Evolutionary conservation across 139 green algal genomes (phyloP).

Genomic region (Micractinium conductrix): DNA sequence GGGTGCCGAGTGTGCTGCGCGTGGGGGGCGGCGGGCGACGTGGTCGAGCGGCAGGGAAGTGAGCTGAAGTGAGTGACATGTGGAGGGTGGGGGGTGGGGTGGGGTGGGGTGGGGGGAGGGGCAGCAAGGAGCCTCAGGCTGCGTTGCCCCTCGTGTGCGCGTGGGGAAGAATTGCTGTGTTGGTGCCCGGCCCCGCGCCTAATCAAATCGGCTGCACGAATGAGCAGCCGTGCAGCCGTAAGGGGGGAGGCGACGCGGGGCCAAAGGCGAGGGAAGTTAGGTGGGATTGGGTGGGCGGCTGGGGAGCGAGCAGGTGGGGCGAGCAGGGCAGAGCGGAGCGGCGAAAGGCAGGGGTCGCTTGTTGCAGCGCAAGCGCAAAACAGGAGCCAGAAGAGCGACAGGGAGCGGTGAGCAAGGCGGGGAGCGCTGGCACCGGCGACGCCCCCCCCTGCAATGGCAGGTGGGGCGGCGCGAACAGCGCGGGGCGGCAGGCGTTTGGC

Average conservation of each 20-base stretch:
- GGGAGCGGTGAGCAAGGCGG: neutral
- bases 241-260: neutral
- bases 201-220: neutral
- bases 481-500: neutral
- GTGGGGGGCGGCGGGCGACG: no score
- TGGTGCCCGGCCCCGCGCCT: neutral
- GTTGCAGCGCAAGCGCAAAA: constrained; percentile 3
- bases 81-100: no score
- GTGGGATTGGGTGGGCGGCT: no score
- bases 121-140: no score
- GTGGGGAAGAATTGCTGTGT: neutral
- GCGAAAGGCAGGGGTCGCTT: neutral
- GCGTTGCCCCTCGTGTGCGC: no score
- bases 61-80: neutral
- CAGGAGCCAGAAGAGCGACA: neutral
- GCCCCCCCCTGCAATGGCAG: neutral
- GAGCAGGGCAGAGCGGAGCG: neutral
- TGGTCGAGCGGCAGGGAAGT: neutral
- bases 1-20: neutral
- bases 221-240: neutral
- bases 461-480: no score
- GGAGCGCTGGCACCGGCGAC: neutral
- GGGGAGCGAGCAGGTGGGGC: neutral
- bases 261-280: no score
- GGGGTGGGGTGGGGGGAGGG: no score